Base-by-base conservation (phyloP, 192 early-diverging fungal species). In the Coemansia sp. region DNA sequence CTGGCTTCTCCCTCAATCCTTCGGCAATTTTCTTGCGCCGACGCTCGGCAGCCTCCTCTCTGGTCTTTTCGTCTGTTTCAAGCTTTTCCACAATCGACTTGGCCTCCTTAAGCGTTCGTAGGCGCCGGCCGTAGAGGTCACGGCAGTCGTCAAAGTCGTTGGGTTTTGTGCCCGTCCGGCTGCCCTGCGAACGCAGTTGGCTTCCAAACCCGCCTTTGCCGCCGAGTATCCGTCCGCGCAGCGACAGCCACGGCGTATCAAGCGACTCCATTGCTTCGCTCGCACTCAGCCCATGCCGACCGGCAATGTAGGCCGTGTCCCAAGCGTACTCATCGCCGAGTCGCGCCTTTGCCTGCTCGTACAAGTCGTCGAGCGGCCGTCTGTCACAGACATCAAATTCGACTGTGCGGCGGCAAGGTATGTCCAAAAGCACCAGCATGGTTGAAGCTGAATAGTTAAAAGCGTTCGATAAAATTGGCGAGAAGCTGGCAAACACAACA, bases 121-220 rank as follows among this genome's bases (percentile, higher is more conserved):
- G 76, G 10, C 97, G 81, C 21, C 92, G 76, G 3, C 95, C 95
- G 41, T 85, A 85, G 43, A 97, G 75, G 75, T 99, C 95, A 31
- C 97, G 82, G 73, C 94, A 97, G 12, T 87, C 85, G 53, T 99
- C 97, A 46, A 84, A 90, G 68, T 94, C 94, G 19, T 88, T 93
- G 1, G 90, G 89, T 59, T 93, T 95, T 51, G 92, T 84, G 15
- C 85, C 79, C 90, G 91, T 94, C 29, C 85, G 83, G 38, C 84
- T 93, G 53, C 94, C 94, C 63, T 95, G 92, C 0, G 93, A 90
- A 58, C 94, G 84, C 57, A 99, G 73, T 80, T 90, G 91, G 55
- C 85, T 87, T 12, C 97, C 97, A 67, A 99, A 99, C 15, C 97
- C 97, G 32, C 97, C 97, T 52, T 95, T 95, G n/a, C 93, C 93